Percentiles rank a stretch among this genome's conserved stretches.
These are phyloP conservation scores for Ophiostoma perfectum DNA, from an alignment of 2,329 filamentous ascomycete genomes.

Conservation along the genomic window DNA sequence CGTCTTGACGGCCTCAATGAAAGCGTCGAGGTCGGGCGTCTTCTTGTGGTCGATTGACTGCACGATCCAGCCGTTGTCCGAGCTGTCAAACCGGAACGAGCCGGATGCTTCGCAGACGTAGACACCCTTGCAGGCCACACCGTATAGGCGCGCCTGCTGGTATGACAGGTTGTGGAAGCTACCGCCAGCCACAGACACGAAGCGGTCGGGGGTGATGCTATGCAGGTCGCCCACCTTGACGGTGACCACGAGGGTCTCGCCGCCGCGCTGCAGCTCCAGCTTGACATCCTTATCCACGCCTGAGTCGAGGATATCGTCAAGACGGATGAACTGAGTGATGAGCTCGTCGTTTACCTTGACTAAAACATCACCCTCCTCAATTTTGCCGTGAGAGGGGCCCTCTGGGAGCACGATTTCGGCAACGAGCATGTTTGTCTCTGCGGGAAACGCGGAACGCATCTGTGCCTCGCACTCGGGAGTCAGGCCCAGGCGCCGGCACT, in stretches of 20 bases:
- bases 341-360: conserved; percentile 91
- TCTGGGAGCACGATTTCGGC: conserved; percentile 91
- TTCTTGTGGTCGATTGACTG: conserved; percentile 89
- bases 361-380: conserved; percentile 91
- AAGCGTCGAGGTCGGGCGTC: conserved; percentile 78
- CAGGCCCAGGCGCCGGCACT: conserved; percentile 84
- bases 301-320: conserved; percentile 88
- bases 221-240: conserved; percentile 85
- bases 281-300: conserved; percentile 74
- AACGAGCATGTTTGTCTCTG: conserved; percentile 94
- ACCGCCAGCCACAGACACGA: conserved; percentile 86
- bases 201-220: conserved; percentile 89
- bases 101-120: conserved; percentile 93
- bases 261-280: conserved; percentile 80
- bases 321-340: conserved; percentile 82
- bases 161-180: conserved; percentile 97
- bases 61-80: conserved; percentile 87
- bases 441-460: conserved; percentile 76
- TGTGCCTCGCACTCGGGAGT: conserved; percentile 80
- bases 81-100: conserved; percentile 89
- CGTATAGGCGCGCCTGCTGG: conserved; percentile 93
- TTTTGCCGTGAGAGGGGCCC: conserved; percentile 77
- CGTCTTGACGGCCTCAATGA: conserved; percentile 81
- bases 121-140: conserved; percentile 84
- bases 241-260: conserved; percentile 78